These are phyloP conservation scores for Blastocystis sp. DNA, from an alignment of 352 stramenopile species.

Conservation along the genomic window DNA sequence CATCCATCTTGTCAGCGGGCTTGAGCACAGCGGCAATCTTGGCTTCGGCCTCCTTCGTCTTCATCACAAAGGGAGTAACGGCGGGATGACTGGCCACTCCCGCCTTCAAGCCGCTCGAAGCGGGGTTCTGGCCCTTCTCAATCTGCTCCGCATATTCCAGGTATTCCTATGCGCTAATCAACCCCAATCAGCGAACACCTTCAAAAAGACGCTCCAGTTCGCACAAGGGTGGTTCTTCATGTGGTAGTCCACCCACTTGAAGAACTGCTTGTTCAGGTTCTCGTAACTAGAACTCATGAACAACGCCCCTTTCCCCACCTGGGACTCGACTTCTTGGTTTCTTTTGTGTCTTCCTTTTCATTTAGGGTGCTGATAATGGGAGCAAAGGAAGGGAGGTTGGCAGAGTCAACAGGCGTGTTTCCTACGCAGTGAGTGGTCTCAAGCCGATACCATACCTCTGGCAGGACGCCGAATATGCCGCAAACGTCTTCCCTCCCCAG, in stretches of 20 bases:
- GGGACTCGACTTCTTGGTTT: background rate
- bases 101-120: too few species aligned
- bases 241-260: slow-evolving; percentile 44
- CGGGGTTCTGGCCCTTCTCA: background rate
- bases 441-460: background rate
- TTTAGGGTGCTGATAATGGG: background rate
- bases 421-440: background rate
- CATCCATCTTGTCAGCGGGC: background rate
- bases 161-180: slow-evolving; percentile 42
- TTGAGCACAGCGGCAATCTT: background rate
- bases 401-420: slow-evolving; percentile 36
- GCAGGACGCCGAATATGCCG: slow-evolving; percentile 32
- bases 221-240: slow-evolving; percentile 21
- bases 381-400: background rate
- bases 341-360: background rate
- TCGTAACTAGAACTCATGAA: slow-evolving; percentile 38
- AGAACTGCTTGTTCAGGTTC: slow-evolving; percentile 59
- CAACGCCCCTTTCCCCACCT: background rate
- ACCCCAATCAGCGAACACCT: background rate
- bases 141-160: slow-evolving; percentile 44
- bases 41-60: background rate
- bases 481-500: background rate
- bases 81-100: background rate
- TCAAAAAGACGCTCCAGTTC: slow-evolving; percentile 59
- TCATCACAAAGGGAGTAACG: background rate